Evolutionary conservation across 1,139 yeast genomes (phyloP).

Genomic region (Kurtzmaniella quercitrusa): DNA sequence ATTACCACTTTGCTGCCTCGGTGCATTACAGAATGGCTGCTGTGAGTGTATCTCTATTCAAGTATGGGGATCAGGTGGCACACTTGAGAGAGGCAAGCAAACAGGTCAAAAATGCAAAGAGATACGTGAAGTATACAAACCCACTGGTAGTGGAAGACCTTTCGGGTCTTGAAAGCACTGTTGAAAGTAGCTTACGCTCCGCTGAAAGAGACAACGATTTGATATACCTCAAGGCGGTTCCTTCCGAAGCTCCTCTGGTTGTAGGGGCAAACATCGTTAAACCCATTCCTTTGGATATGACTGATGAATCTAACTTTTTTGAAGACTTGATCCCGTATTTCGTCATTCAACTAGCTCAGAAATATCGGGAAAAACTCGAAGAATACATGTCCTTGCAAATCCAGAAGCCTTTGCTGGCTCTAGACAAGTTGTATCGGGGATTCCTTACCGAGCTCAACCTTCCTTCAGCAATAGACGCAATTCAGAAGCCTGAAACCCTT

Average conservation of each 20-base stretch:
- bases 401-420: conserved; percentile 45
- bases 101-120: conserved; percentile 23
- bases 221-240: conserved; percentile 66
- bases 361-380: conserved; percentile 65
- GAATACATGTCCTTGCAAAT: conserved; percentile 50
- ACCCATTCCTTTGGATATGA: conserved; percentile 35
- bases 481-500: conserved; percentile 58
- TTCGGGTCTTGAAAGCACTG: conserved; percentile 40
- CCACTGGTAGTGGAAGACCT: conserved; percentile 44
- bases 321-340: conserved; percentile 59
- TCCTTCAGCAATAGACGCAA: conserved; percentile 62
- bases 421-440: conserved; percentile 44
- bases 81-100: conserved; percentile 40
- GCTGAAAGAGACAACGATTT: conserved; percentile 80
- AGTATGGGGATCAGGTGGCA: conserved; percentile 71
- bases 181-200: conserved; percentile 42
- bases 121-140: conserved; percentile 40
- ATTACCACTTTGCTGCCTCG: conserved; percentile 64
- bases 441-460: conserved; percentile 44
- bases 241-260: conserved; percentile 44
- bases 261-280: conserved; percentile 56
- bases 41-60: conserved; percentile 41
- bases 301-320: conserved; percentile 32
- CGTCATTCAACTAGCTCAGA: conserved; percentile 63
- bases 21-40: conserved; percentile 60